phyloP scores from a whole-genome alignment of 2,329 filamentous ascomycete genomes.

The Cercospora sp. region DNA sequence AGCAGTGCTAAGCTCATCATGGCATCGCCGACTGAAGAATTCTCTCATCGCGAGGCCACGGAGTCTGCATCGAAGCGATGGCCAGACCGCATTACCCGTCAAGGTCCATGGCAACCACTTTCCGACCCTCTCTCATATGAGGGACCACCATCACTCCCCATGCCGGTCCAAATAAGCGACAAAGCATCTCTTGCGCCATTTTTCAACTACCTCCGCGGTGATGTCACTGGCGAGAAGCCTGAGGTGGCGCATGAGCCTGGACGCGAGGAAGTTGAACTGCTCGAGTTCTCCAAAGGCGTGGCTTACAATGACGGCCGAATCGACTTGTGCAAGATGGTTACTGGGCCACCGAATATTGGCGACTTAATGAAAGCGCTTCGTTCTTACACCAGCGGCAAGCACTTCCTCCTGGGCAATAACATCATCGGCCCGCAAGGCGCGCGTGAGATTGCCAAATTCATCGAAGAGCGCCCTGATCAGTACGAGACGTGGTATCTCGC shows the following conservation, averaged over 20 bases:
- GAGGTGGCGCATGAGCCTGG: constrained; percentile 35
- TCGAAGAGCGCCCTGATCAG: constrained; percentile 47
- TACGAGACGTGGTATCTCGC: constrained; percentile 60
- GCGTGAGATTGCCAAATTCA: constrained; percentile 49
- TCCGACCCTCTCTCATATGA: constrained; percentile 36
- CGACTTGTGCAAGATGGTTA: constrained; percentile 58
- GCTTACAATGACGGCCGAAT: constrained; percentile 56
- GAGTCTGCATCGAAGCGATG: constrained; percentile 24
- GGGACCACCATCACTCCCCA: constrained; percentile 40
- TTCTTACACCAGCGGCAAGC: constrained; percentile 50
- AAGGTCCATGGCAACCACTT: constrained; percentile 41
- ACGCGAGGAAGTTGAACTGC: constrained; percentile 37
- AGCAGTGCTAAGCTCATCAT: not conserved
- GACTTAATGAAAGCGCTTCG: constrained; percentile 53
- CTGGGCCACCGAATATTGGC: constrained; percentile 54
- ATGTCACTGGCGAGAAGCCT: constrained; percentile 32
- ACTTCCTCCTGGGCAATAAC: constrained; percentile 58
- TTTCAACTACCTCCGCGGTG: constrained; percentile 39
- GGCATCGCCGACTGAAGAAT: not conserved
- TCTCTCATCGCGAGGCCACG: not conserved
- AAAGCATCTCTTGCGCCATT: constrained; percentile 40
- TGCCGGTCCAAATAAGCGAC: constrained; percentile 41
- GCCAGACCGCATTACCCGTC: constrained; percentile 34
- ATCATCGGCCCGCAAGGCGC: constrained; percentile 55
- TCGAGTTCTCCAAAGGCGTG: constrained; percentile 45